A percentile compares a stretch with the other conserved stretches of the same genome.
phyloP scores from a whole-genome alignment of 2,329 filamentous ascomycete species.

The Colletotrichum cordylinicola region DNA sequence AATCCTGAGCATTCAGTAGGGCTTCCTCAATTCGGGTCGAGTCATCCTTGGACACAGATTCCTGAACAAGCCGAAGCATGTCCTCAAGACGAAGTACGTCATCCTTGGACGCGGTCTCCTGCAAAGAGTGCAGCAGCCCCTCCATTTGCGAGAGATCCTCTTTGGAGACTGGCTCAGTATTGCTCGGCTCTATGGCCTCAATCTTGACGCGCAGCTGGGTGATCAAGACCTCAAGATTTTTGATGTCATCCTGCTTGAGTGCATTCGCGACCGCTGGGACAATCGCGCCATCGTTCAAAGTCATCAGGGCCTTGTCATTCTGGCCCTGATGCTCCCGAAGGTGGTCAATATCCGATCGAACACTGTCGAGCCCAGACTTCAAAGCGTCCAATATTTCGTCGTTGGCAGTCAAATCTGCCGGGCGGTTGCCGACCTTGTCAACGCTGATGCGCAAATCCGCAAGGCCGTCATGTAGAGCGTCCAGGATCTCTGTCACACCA shows the following conservation, averaged over 20 bases:
- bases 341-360: slow-evolving; percentile 79
- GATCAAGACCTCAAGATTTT: slow-evolving; percentile 84
- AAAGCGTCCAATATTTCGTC: slow-evolving; percentile 91
- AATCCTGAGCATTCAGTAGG: slow-evolving; percentile 47
- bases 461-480: slow-evolving; percentile 88
- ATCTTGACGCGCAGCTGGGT: slow-evolving; percentile 84
- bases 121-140: slow-evolving; percentile 50
- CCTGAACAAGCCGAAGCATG: slow-evolving; percentile 49
- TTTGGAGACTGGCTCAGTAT: slow-evolving; percentile 38
- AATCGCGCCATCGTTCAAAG: slow-evolving; percentile 57
- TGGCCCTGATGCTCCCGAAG: slow-evolving; percentile 64
- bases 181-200: slow-evolving; percentile 70
- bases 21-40: slow-evolving; percentile 55
- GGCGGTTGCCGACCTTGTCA: slow-evolving; percentile 79
- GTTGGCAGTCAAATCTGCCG: slow-evolving; percentile 80
- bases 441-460: slow-evolving; percentile 78
- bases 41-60: slow-evolving; percentile 18
- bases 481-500: slow-evolving; percentile 86
- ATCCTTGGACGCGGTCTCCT: slow-evolving; percentile 41
- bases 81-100: slow-evolving; percentile 41
- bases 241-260: slow-evolving; percentile 75
- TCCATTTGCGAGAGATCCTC: slow-evolving; percentile 40
- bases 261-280: slow-evolving; percentile 50
- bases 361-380: slow-evolving; percentile 77
- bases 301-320: slow-evolving; percentile 56